Conservation (phyloP, 257 asterid species). For the Plantago ovata region DNA sequence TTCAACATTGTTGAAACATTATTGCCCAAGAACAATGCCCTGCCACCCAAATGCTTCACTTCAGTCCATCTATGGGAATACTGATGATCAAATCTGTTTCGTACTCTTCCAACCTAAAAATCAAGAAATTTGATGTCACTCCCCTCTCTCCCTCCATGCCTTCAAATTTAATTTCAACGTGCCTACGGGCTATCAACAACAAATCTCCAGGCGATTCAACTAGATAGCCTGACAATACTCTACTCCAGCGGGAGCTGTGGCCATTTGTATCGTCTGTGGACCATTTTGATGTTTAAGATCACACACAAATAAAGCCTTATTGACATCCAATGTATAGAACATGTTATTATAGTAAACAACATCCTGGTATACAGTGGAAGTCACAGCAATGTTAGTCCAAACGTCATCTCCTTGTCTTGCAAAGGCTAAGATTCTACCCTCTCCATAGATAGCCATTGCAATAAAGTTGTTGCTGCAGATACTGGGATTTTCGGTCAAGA, state of each 20-base stretch:
- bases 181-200: neutral
- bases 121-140: neutral
- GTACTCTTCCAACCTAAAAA: neutral
- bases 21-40: slow-evolving; percentile 1
- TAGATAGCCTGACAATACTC: neutral
- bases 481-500: neutral
- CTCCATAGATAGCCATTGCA: neutral
- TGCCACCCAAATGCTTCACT: neutral
- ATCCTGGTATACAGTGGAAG: neutral
- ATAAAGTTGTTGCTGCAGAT: neutral
- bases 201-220: slow-evolving; percentile 1
- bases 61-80: neutral
- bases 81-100: neutral
- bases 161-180: neutral
- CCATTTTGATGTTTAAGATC: neutral
- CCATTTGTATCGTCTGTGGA: neutral
- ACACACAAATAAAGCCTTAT: neutral
- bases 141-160: neutral
- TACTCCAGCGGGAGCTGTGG: neutral
- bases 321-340: neutral
- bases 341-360: neutral
- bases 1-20: neutral
- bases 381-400: too few species aligned
- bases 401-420: neutral
- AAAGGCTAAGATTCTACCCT: neutral